Evolutionary conservation across 768 basidiomycete species (phyloP), one percentile per base, ranked within the genome.

Genomic region (Megacollybia marginata): DNA sequence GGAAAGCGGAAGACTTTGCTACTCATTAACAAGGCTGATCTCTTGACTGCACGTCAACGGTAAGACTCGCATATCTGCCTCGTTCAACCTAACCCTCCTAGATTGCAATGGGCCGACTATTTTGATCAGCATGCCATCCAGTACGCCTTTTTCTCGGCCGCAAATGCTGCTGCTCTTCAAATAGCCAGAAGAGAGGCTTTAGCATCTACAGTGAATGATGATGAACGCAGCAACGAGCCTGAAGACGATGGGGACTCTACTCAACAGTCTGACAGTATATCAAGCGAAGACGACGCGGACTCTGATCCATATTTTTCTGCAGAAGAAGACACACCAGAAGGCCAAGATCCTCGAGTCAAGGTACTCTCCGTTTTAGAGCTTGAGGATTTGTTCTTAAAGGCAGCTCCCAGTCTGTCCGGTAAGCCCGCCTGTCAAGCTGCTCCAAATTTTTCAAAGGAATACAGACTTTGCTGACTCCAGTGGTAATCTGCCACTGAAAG

Each of bases 21-120:
- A 20, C 73, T 98, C 50, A 88, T 98, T 64, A 99, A 99, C 66
- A 99, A 99, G 65, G 82, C 94, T 10, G 96, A 99, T 73, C 69
- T 99, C 47, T 66, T 99, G 56, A 95, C 91, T 13, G 71, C 75
- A 4, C 74, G 83, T 44, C 96, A 99, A 69, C 79, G 95, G 92
- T 91, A 55, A 52, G 54, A 36, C 8, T 49, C 18, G 8, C 31
- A 40, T 6, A n/a, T 20, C 19, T 16, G 13, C 7, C 23, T 52
- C 15, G 4, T 18, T 42, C 19, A n/a, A 33, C 31, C 47, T 42
- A 48, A 16, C 12, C 23, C 18, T 45, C 15, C 7, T 48, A 97
- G 95, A 55, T 72, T 73, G 38, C 69, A 74, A 54, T 99, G 96
- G 96, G 95, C 94, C 20, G 87, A 93, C 61, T 88, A 92, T 59